Percentiles rank a stretch among this genome's conserved stretches.
phyloP scores from a whole-genome alignment of 768 basidiomycete species.

The Leccinum ochraceum region DNA sequence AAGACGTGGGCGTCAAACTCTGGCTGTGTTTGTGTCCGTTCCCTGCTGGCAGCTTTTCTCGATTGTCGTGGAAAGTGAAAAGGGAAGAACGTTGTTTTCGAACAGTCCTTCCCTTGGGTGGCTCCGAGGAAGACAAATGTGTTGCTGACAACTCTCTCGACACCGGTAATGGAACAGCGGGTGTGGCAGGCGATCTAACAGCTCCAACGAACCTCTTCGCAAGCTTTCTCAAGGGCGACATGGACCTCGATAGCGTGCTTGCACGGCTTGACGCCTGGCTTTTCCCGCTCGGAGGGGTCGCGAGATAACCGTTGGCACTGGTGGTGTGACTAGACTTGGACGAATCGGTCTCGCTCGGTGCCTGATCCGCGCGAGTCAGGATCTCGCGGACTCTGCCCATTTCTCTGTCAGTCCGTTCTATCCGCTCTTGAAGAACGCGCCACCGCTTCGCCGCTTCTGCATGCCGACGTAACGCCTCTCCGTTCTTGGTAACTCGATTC shows the following conservation, averaged over 20 bases:
- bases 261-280: slow-evolving; percentile 43
- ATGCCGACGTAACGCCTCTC: slow-evolving; percentile 88
- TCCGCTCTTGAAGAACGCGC: slow-evolving; percentile 77
- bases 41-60: slow-evolving; percentile 52
- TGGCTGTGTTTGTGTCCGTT: slow-evolving; percentile 68
- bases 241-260: slow-evolving; percentile 63
- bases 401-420: slow-evolving; percentile 76
- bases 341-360: slow-evolving; percentile 71
- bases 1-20: slow-evolving; percentile 71
- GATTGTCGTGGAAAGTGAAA: slow-evolving; percentile 49
- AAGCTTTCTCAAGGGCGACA: slow-evolving; percentile 79
- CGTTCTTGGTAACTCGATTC: slow-evolving; percentile 94
- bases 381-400: slow-evolving; percentile 73
- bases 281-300: slow-evolving; percentile 57
- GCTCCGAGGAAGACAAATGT: slow-evolving; percentile 57
- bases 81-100: slow-evolving; percentile 67
- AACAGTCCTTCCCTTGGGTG: slow-evolving; percentile 35
- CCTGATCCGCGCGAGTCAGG: slow-evolving; percentile 49
- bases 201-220: slow-evolving; percentile 67
- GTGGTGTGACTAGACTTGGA: slow-evolving; percentile 57
- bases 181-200: slow-evolving; percentile 38
- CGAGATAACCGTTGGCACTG: slow-evolving; percentile 55
- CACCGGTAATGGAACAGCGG: slow-evolving; percentile 47
- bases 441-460: slow-evolving; percentile 88
- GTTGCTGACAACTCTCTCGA: slow-evolving; percentile 40